A percentile compares a stretch with the other conserved stretches of the same genome.
Conservation (phyloP, 2,329 filamentous ascomycete genomes). For the Incumbomyces lentus region DNA sequence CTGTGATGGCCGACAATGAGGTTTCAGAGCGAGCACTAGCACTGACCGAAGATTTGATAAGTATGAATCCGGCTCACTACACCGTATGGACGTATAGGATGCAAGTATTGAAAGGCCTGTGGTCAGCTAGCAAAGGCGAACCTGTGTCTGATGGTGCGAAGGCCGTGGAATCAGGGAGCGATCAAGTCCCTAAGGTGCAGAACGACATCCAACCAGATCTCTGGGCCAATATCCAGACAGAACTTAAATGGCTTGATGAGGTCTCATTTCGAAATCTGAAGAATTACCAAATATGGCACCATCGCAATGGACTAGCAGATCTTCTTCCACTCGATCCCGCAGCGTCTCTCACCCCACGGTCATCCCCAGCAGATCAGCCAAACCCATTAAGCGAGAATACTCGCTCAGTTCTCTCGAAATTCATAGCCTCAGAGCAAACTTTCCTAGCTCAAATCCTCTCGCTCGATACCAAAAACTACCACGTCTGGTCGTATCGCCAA, state of each 20-base stretch:
- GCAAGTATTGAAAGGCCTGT: slow-evolving; percentile 54
- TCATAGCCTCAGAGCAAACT: slow-evolving; percentile 49
- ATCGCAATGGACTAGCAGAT: slow-evolving; percentile 46
- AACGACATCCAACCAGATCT: slow-evolving; percentile 28
- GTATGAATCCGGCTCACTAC: slow-evolving; percentile 92
- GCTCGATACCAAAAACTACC: slow-evolving; percentile 91
- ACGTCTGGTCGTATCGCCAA: slow-evolving; percentile 94
- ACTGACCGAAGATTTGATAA: slow-evolving; percentile 82
- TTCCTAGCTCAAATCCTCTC: slow-evolving; percentile 75
- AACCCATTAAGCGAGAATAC: background rate
- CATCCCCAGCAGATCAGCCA: background rate
- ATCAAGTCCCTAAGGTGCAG: background rate
- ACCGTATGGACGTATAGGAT: slow-evolving; percentile 97
- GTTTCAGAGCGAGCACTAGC: slow-evolving; percentile 65
- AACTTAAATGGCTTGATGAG: slow-evolving; percentile 77
- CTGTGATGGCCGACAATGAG: slow-evolving; percentile 84
- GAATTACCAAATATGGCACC: slow-evolving; percentile 97
- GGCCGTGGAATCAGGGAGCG: background rate
- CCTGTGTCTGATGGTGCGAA: background rate
- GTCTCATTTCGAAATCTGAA: slow-evolving; percentile 78
- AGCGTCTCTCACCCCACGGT: slow-evolving; percentile 35
- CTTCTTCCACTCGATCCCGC: slow-evolving; percentile 37
- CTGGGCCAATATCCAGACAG: slow-evolving; percentile 37
- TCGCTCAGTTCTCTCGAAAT: background rate
- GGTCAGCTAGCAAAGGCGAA: slow-evolving; percentile 5